Evolutionary conservation across 2,329 filamentous ascomycete species (phyloP), one percentile per base, ranked within the genome.

Genomic region (Ilyonectria sp.): DNA sequence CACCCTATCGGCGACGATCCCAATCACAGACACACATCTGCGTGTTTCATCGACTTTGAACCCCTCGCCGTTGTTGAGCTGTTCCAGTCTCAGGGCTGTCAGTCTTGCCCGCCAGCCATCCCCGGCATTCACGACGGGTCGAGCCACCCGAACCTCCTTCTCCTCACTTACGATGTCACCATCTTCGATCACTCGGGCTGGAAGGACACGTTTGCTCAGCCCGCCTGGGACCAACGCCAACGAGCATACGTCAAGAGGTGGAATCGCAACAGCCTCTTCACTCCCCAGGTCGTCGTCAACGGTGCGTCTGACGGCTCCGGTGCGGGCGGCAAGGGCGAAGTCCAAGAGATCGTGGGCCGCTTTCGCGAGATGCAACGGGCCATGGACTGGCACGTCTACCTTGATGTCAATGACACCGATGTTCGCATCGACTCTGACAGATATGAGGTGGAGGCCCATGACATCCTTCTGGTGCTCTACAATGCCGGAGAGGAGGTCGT

Each of bases 61-160:
- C 74, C 77, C 0, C 75, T 80, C 46, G 69, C 80, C 29, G 66
- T 81, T 9, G 74, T 78, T 6, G 79, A 82, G 66, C 73, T 82
- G 17, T 81, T 79, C 69, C 77, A 79, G 63, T 79, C 79, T 0
- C 79, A 81, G 67, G 76, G 77, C 58, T 81, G 79, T 52, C 69
- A 64, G 17, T 76, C 79, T 2, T 82, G 79, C 55, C 78, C 79
- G 2, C 75, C 77, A 1, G 75, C 78, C n/a, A 71, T 79, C 3
- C 74, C 76, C 1, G 71, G 64, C 21, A 79, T 81, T 55, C 78
- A 76, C 40, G 72, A 76, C 13, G 74, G 69, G 21, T 74, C 73
- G 8, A 73, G 71, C 37, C 64, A 74, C 29, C 76, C 76, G 4
- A 80, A 80, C 63, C 63, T 79, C 17, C 70, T 77, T 44, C 74